phyloP scores from a whole-genome alignment of 805 yeast species.

The Lipomyces anomalus region DNA sequence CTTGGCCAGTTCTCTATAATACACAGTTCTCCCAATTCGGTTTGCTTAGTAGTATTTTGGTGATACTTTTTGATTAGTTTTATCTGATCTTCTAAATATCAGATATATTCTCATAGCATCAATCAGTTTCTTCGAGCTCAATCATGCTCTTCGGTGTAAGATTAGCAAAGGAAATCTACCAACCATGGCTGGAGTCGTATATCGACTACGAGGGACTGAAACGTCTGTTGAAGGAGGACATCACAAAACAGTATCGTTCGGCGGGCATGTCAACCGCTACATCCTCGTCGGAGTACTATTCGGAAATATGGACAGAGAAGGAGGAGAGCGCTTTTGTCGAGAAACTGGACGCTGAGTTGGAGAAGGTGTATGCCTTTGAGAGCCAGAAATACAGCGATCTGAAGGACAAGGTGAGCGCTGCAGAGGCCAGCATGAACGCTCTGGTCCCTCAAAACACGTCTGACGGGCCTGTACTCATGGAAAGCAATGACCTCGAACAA shows the following conservation, averaged over 20 bases:
- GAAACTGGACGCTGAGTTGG: conserved; percentile 73
- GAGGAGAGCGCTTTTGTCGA: conserved; percentile 78
- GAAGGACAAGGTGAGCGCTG: conserved; percentile 53
- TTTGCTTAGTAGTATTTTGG: no score
- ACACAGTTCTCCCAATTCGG: no score
- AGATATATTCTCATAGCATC: no score
- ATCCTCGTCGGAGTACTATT: conserved; percentile 33
- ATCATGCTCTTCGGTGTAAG: conserved; percentile 90
- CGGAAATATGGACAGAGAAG: conserved; percentile 57
- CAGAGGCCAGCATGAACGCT: conserved; percentile 50
- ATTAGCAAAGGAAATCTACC: conserved; percentile 71
- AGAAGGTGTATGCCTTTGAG: conserved; percentile 88
- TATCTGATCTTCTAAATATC: no score
- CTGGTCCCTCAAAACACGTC: conserved; percentile 8
- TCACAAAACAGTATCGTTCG: background rate
- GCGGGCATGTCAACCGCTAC: conserved; percentile 29
- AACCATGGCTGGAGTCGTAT: conserved; percentile 91
- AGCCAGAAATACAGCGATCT: conserved; percentile 62
- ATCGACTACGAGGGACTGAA: conserved; percentile 88
- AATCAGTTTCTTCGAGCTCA: no score
- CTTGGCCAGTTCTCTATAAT: no score
- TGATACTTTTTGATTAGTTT: no score
- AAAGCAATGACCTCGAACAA: conserved; percentile 48
- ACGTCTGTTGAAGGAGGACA: conserved; percentile 57
- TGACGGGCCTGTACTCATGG: conserved; percentile 4